A percentile compares a stretch with the other conserved stretches of the same genome.
These are phyloP conservation scores for Trichoderma reesei DNA, from an alignment of 495 filamentous ascomycete species.

Conservation along the genomic window DNA sequence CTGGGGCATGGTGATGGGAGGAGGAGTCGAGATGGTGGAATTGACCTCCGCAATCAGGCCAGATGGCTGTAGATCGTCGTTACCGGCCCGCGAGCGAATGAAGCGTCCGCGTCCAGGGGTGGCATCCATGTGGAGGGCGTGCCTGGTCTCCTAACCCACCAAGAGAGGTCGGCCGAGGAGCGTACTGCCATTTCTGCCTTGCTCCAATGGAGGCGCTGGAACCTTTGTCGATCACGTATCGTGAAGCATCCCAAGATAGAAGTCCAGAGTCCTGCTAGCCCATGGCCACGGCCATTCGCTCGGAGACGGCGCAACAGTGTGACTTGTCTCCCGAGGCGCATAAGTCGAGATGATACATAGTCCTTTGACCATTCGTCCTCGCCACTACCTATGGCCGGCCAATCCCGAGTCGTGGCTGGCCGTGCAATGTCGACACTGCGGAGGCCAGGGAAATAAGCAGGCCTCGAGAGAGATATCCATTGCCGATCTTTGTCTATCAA, in stretches of 20 bases:
- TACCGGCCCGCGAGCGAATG: not conserved
- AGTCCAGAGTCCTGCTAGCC: not conserved
- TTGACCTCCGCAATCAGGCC: not conserved
- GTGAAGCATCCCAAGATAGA: not conserved
- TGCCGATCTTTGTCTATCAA: slow-evolving; percentile 2
- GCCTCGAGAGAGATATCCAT: not conserved
- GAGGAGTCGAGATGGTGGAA: slow-evolving; percentile 4
- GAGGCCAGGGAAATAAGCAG: not conserved
- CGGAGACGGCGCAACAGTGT: not conserved
- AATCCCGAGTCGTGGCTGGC: not conserved
- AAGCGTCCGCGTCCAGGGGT: not conserved
- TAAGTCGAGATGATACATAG: not conserved
- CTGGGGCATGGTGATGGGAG: not conserved
- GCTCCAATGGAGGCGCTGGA: not conserved
- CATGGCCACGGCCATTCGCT: not conserved
- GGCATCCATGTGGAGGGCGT: not conserved
- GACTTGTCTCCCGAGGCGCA: not conserved
- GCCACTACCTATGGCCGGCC: not conserved
- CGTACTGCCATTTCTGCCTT: not conserved
- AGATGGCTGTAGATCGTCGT: not conserved
- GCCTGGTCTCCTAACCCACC: not conserved
- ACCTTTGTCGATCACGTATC: slow-evolving; percentile 9
- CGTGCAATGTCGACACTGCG: not conserved
- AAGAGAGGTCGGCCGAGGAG: not conserved
- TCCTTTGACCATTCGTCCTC: not conserved